A percentile compares a stretch with the other conserved stretches of the same genome.
These are phyloP conservation scores for Rhododendron henanense DNA, from an alignment of 148 eudicot species.

Conservation along the genomic window DNA sequence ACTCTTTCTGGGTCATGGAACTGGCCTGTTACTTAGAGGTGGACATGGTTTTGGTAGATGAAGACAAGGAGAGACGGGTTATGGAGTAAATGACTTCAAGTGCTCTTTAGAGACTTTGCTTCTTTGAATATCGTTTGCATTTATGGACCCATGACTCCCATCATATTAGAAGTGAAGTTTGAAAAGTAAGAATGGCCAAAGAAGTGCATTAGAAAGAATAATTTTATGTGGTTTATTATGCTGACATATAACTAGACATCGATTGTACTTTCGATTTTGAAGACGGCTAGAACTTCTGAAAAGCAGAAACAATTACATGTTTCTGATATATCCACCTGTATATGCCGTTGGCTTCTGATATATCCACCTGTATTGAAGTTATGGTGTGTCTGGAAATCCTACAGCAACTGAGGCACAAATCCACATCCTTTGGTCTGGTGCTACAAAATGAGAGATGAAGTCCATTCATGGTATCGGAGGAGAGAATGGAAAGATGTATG, in stretches of 20 bases:
- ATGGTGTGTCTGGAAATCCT: constrained; percentile 3
- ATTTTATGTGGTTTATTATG: neutral
- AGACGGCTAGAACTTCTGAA: neutral
- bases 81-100: neutral
- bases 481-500: neutral
- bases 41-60: neutral
- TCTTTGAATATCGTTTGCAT: neutral
- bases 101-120: neutral
- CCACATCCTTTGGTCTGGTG: neutral
- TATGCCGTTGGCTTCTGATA: neutral
- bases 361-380: neutral
- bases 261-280: neutral
- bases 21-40: neutral
- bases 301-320: neutral
- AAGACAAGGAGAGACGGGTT: neutral
- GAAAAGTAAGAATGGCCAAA: neutral
- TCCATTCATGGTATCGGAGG: neutral
- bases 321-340: neutral
- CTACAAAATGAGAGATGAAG: neutral
- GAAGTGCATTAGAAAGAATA: neutral
- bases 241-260: neutral
- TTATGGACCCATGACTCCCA: neutral
- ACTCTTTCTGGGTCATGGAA: neutral
- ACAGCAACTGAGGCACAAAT: neutral
- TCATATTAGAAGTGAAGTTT: neutral